These are phyloP conservation scores for Haematococcus sp. DNA, from an alignment of 139 green algal genomes.

Conservation along the genomic window DNA sequence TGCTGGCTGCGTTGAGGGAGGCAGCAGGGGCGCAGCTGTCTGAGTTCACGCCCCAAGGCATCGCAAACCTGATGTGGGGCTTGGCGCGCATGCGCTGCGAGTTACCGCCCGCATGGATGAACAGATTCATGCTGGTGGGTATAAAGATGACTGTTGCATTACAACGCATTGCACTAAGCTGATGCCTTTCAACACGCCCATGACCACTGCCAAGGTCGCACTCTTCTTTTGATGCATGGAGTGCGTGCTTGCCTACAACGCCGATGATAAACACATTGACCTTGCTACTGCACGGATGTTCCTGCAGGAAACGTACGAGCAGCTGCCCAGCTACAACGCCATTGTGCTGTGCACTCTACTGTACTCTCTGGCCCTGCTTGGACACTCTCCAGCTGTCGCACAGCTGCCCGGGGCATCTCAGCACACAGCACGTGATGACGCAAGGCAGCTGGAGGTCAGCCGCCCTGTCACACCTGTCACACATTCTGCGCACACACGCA, in stretches of 20 bases:
- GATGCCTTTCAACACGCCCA: too few relatives aligned
- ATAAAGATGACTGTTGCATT: not conserved
- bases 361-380: conserved; percentile 84
- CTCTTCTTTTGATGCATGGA: not conserved
- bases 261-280: conserved; percentile 16
- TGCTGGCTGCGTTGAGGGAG: not conserved
- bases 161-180: too few relatives aligned
- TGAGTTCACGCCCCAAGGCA: conserved; percentile 1
- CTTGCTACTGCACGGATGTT: conserved; percentile 32
- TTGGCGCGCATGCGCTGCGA: not conserved
- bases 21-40: not conserved
- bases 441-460: not conserved
- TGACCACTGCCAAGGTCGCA: too few relatives aligned
- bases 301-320: conserved; percentile 58
- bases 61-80: conserved; percentile 2
- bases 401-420: not conserved
- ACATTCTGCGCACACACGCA: not conserved
- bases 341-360: conserved; percentile 45
- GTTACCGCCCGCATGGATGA: not conserved
- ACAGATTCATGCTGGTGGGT: not conserved
- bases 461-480: not conserved
- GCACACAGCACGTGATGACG: not conserved
- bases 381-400: not conserved
- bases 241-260: not conserved
- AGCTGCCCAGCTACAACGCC: conserved; percentile 91